Evolutionary conservation across 73 alveolate genomes (phyloP).

Genomic region (Uronychia setigera): DNA sequence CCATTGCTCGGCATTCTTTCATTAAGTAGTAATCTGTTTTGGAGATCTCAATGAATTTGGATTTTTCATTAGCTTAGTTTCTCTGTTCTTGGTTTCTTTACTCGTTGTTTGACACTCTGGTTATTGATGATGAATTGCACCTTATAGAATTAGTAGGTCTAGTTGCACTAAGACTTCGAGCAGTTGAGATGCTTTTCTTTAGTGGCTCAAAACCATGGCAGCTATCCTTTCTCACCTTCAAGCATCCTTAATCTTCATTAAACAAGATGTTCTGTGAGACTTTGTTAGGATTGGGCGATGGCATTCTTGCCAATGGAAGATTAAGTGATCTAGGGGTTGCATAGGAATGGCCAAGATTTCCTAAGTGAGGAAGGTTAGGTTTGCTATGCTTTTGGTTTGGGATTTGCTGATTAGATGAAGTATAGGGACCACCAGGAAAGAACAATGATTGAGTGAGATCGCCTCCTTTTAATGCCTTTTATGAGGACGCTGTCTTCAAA

Average conservation of each 20-base stretch:
- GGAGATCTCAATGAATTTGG: slow-evolving; percentile 5
- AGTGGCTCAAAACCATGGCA: neutral
- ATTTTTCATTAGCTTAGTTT: neutral
- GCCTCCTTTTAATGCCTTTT: too few relatives aligned
- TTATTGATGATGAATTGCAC: too few relatives aligned
- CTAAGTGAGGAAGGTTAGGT: too few relatives aligned
- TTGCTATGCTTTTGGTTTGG: too few relatives aligned
- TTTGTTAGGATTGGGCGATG: neutral
- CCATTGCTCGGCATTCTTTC: slow-evolving; percentile 29
- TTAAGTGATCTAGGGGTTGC: neutral
- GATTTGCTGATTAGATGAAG: too few relatives aligned
- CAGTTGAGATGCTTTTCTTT: neutral
- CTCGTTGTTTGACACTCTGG: neutral
- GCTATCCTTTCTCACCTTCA: slow-evolving; percentile 2
- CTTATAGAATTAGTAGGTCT: too few relatives aligned
- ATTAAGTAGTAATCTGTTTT: slow-evolving; percentile 6
- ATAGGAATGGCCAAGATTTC: too few relatives aligned
- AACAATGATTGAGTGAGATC: too few relatives aligned
- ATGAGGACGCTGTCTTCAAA: too few relatives aligned
- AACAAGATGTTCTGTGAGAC: too few relatives aligned
- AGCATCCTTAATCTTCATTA: neutral
- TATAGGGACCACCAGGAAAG: too few relatives aligned
- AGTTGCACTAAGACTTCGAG: neutral
- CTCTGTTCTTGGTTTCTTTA: neutral
- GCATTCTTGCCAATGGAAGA: neutral